Percentiles rank a stretch among this genome's conserved stretches.
phyloP scores from a whole-genome alignment of 2,329 filamentous ascomycete genomes.

The Ustulina deusta region DNA sequence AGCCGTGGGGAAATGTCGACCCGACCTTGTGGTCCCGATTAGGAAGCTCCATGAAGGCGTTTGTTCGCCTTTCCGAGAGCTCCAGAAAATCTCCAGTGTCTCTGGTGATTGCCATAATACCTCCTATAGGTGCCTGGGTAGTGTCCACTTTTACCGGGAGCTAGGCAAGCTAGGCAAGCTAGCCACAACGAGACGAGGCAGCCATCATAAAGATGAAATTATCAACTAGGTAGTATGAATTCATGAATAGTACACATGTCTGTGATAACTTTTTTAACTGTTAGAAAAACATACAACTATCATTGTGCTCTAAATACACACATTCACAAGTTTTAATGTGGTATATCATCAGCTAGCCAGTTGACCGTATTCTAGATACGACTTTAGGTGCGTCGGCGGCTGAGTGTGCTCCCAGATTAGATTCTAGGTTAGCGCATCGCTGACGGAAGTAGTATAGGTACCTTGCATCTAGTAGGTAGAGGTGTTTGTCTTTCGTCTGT shows the following conservation, averaged over 20 bases:
- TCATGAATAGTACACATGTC: too few relatives aligned
- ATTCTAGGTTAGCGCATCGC: too few relatives aligned
- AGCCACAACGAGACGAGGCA: background rate
- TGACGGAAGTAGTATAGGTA: too few relatives aligned
- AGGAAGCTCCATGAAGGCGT: slow-evolving; percentile 1
- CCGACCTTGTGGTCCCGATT: slow-evolving; percentile 5
- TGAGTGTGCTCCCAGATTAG: too few relatives aligned
- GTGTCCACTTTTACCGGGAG: background rate
- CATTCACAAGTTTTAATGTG: too few relatives aligned
- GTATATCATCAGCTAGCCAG: background rate
- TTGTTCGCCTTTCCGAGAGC: background rate
- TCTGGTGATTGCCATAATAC: too few relatives aligned
- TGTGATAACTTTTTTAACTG: too few relatives aligned
- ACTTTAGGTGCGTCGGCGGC: background rate
- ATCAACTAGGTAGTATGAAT: too few relatives aligned
- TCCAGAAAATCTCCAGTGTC: slow-evolving; percentile 6
- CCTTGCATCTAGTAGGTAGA: background rate
- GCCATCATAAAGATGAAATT: too few relatives aligned
- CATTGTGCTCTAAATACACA: too few relatives aligned
- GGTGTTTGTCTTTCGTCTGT: background rate
- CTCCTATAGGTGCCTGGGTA: background rate
- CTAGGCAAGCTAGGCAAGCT: background rate
- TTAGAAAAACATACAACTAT: too few relatives aligned
- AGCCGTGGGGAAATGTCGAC: background rate
- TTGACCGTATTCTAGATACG: background rate